Evolutionary conservation across 768 basidiomycete genomes (phyloP).

Genomic region (Collybiopsis confluens): DNA sequence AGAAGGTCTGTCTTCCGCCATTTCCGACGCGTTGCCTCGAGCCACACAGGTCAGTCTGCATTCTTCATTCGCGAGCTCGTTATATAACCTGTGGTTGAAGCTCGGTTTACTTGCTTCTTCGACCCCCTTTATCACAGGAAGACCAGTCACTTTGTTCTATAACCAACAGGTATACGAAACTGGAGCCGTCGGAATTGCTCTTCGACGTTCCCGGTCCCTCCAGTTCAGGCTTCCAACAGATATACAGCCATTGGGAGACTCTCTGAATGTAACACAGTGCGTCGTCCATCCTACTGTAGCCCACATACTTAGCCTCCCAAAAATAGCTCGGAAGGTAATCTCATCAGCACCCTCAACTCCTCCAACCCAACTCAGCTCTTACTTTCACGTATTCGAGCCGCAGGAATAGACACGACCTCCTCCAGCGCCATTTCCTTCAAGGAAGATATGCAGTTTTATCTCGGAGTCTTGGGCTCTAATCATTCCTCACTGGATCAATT

Average conservation of each 20-base stretch:
- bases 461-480: slow-evolving; percentile 36
- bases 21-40: slow-evolving; percentile 34
- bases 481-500: slow-evolving; percentile 37
- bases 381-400: slow-evolving; percentile 44
- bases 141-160: slow-evolving; percentile 65
- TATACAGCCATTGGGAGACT: slow-evolving; percentile 37
- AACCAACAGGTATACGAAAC: slow-evolving; percentile 49
- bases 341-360: slow-evolving; percentile 54
- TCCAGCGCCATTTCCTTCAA: slow-evolving; percentile 30
- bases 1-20: slow-evolving; percentile 47
- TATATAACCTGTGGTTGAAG: slow-evolving; percentile 24
- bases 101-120: slow-evolving; percentile 67
- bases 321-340: slow-evolving; percentile 67
- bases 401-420: slow-evolving; percentile 24
- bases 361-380: slow-evolving; percentile 60
- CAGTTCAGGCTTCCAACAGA: slow-evolving; percentile 33
- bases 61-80: too few species aligned
- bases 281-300: slow-evolving; percentile 6
- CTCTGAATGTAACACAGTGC: slow-evolving; percentile 55
- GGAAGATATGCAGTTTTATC: slow-evolving; percentile 53
- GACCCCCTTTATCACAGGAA: slow-evolving; percentile 76
- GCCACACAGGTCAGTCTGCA: slow-evolving; percentile 51
- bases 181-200: slow-evolving; percentile 69
- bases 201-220: slow-evolving; percentile 19
- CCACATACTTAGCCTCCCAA: background rate